Conservation (phyloP, 345 rosid species). For the Hibiscus mutabilis region DNA sequence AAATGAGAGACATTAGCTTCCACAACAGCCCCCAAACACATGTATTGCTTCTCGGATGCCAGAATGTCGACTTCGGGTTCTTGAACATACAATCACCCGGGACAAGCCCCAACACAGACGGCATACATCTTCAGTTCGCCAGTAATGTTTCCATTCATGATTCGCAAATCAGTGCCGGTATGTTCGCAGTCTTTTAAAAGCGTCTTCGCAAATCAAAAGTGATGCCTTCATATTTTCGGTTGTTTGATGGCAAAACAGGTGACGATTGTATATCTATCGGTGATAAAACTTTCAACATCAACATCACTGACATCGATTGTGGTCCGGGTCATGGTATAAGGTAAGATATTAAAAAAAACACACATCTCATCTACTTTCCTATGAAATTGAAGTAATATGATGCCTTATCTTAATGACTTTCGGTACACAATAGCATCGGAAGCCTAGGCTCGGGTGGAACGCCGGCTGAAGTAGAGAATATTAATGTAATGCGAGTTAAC, state of each 20-base stretch:
- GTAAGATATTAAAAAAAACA: neutral
- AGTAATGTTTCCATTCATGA: constrained; percentile 2
- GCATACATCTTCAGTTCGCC: constrained; percentile 26
- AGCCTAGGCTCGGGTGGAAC: constrained; percentile 23
- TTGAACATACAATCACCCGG: constrained; percentile 18
- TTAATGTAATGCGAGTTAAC: neutral
- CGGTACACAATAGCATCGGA: neutral
- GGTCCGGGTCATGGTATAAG: constrained; percentile 35
- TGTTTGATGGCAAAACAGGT: constrained; percentile 8
- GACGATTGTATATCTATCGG: constrained; percentile 29
- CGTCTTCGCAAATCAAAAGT: neutral
- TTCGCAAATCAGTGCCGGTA: constrained; percentile 21
- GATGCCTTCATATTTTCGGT: neutral
- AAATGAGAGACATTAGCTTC: neutral
- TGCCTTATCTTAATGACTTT: too few species aligned
- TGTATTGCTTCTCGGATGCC: neutral
- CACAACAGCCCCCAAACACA: constrained; percentile 26
- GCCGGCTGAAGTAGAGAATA: constrained; percentile 16
- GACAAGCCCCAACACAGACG: constrained; percentile 42
- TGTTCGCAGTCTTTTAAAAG: neutral
- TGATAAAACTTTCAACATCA: constrained; percentile 2
- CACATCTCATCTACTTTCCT: too few species aligned
- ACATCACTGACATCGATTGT: constrained; percentile 8
- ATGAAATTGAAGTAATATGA: too few species aligned
- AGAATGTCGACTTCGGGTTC: constrained; percentile 8